These are phyloP conservation scores for Acanthamoeba castellanii DNA, from an alignment of 208 protist genomes.

Conservation along the genomic window DNA sequence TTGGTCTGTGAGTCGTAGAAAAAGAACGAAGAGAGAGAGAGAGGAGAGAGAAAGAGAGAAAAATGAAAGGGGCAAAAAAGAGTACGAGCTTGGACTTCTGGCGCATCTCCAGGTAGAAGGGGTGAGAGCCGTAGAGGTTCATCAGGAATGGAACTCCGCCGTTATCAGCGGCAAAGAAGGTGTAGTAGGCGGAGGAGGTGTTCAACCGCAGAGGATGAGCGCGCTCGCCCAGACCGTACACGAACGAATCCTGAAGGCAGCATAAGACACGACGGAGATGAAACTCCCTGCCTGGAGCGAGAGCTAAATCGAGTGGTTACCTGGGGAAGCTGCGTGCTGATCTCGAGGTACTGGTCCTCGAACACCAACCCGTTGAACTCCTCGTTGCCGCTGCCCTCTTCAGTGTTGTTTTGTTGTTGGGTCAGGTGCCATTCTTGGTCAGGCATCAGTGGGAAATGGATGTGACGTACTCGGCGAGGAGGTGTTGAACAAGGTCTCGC, in stretches of 20 bases:
- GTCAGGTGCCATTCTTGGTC: background rate
- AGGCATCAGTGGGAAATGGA: background rate
- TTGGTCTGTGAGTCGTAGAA: background rate
- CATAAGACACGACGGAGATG: background rate
- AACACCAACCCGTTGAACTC: slow-evolving; percentile 83
- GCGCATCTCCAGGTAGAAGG: slow-evolving; percentile 88
- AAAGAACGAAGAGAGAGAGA: background rate
- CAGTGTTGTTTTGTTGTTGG: background rate
- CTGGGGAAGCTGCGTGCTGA: slow-evolving; percentile 77
- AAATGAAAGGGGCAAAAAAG: background rate
- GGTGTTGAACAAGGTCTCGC: slow-evolving; percentile 73
- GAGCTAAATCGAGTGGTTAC: too few relatives aligned
- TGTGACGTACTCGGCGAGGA: slow-evolving; percentile 29
- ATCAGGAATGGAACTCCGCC: background rate
- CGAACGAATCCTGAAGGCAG: slow-evolving; percentile 64
- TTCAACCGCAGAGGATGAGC: slow-evolving; percentile 75
- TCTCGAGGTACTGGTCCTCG: slow-evolving; percentile 87
- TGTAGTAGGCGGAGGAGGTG: slow-evolving; percentile 70
- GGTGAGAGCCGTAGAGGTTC: slow-evolving; percentile 89
- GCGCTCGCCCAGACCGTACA: slow-evolving; percentile 90
- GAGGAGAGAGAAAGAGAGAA: background rate
- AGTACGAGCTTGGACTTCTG: background rate
- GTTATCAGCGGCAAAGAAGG: slow-evolving; percentile 68
- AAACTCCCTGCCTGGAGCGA: background rate
- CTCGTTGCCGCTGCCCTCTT: slow-evolving; percentile 15